Conservation (phyloP, 306 rosid genomes). For the Phaseolus lunatus region DNA sequence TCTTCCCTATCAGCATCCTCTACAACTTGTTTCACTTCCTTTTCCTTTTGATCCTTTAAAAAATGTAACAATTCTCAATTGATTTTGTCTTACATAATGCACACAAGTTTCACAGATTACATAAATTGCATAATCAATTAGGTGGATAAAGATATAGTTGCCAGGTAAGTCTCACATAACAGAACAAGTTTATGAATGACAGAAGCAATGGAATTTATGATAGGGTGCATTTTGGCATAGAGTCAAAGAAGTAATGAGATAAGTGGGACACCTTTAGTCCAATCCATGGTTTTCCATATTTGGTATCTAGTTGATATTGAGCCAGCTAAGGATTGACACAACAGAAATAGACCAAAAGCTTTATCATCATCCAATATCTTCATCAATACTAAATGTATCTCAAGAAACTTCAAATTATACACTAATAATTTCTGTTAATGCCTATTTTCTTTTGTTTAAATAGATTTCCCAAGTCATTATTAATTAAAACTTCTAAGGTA, state of each 20-base stretch:
- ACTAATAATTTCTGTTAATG: background rate
- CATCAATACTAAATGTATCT: constrained; percentile 1
- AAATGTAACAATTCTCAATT: background rate
- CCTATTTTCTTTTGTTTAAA: background rate
- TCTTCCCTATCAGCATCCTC: constrained; percentile 17
- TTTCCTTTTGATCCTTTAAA: background rate
- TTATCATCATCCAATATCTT: constrained; percentile 2
- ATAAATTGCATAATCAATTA: constrained; percentile 23
- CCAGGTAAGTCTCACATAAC: constrained; percentile 22
- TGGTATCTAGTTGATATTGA: constrained; percentile 9
- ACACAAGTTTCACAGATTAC: background rate
- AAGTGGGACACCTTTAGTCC: background rate
- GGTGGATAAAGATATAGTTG: constrained; percentile 22
- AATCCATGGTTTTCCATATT: constrained; percentile 11
- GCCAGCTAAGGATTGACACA: background rate
- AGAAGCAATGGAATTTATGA: background rate
- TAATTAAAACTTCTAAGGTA: background rate
- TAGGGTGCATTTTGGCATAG: background rate
- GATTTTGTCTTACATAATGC: background rate
- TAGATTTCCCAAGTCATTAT: background rate
- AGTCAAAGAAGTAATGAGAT: constrained; percentile 22
- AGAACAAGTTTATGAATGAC: constrained; percentile 12
- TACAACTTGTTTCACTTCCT: background rate
- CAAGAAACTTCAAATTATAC: background rate
- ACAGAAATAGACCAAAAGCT: background rate